Base-by-base conservation (phyloP, 2,329 filamentous ascomycete species). In the Zymoseptoria pseudotritici region DNA sequence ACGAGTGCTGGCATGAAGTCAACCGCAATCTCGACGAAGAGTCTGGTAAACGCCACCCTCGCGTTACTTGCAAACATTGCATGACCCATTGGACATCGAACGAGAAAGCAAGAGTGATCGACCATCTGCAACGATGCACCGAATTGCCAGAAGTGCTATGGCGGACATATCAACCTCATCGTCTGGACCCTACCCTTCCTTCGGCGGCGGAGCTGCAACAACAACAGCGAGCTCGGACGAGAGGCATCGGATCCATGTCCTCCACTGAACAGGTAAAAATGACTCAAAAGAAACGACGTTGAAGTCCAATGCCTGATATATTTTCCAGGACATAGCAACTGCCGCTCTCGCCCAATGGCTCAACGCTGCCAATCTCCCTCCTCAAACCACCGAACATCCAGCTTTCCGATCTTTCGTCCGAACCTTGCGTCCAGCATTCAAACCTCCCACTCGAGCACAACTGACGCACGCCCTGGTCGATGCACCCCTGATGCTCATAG, bases 1-100 rank as follows among this genome's bases (percentile, higher is more conserved):
- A 67, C 50, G 65, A 67, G 55, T 67, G 65, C 61, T 67, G 65
- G 65, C 58, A 62, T 31, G 65, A 67, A 51, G 65, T 67, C 59
- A 62, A 57, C 22, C 63, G 63, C 53, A 63, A 55, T 31, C 62
- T 65, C 54, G 65, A 65, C 56, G 65, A 67, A 36, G 62, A 65
- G 17, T 64, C 65, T 3, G 65, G 65, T 61, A 67, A 67, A 58
- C 63, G 65, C 11, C 65, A 67, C 57, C 65, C 65, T n/a, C 65
- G 65, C 55, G 65, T 67, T 42, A 65, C 65, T 19, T 67, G 65
- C 63, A 64, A 64, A 50, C 65, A 67, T 54, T 67, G 65, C 59
- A 55, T 57, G 51, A 65, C 64, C 10, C 61, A 65, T 54, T 67
- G 65, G 65, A 67, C 65, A 6, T 67, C 65, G 11, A 67, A 67